Percentiles rank a stretch among this genome's conserved stretches.
phyloP scores from a whole-genome alignment of 2,329 filamentous ascomycete genomes.

The Dactylellina drechsleri region DNA sequence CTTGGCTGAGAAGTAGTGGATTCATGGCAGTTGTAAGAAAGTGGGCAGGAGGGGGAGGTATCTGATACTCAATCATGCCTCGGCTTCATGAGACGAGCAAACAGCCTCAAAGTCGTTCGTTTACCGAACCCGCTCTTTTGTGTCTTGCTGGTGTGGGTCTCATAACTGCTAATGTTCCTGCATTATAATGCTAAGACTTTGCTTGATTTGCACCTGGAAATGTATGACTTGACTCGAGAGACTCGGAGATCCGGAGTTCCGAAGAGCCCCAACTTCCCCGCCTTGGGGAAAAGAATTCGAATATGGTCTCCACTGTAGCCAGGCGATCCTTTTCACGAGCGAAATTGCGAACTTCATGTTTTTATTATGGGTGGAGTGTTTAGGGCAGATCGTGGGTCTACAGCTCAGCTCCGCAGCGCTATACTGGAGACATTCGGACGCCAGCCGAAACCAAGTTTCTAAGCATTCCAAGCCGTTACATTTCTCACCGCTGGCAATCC shows the following conservation, averaged over 20 bases:
- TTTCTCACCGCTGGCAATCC: constrained; percentile 14
- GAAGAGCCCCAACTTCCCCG: constrained; percentile 42
- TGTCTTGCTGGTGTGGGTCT: constrained; percentile 24
- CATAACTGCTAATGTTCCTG: constrained; percentile 43
- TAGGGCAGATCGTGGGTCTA: constrained; percentile 14
- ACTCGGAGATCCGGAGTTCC: constrained; percentile 14
- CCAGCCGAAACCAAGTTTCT: constrained; percentile 29
- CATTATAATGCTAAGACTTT: constrained; percentile 34
- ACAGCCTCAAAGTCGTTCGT: constrained; percentile 21
- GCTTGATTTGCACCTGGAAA: not conserved
- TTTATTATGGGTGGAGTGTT: not conserved
- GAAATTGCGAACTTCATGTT: constrained; percentile 9
- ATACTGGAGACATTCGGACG: constrained; percentile 13
- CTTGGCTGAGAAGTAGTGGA: constrained; percentile 20
- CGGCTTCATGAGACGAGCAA: constrained; percentile 50
- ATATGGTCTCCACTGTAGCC: constrained; percentile 6
- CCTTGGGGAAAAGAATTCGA: constrained; percentile 25
- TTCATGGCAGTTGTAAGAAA: constrained; percentile 31
- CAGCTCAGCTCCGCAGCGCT: not conserved
- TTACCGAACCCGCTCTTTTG: constrained; percentile 41
- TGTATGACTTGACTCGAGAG: too few relatives aligned
- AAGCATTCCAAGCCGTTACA: constrained; percentile 21
- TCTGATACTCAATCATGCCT: constrained; percentile 42
- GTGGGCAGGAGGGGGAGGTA: constrained; percentile 36
- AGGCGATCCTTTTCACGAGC: constrained; percentile 47